Percentiles rank a stretch among this genome's conserved stretches.
phyloP scores from a whole-genome alignment of 768 basidiomycete species.

The Collybia nuda region DNA sequence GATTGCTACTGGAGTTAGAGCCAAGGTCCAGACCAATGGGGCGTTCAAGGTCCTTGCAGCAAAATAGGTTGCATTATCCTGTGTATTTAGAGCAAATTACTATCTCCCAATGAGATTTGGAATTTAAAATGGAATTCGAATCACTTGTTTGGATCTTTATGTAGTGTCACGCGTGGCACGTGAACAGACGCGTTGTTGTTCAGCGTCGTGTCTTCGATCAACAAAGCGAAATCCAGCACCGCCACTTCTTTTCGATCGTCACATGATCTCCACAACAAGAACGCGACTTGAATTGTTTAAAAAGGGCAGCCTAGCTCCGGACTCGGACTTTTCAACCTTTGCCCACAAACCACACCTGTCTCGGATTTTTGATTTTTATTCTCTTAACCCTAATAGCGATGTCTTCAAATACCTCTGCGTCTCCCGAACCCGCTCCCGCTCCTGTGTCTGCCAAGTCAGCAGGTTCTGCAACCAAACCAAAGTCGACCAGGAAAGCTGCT shows the following conservation, averaged over 20 bases:
- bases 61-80: constrained; percentile 1
- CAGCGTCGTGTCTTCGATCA: constrained; percentile 26
- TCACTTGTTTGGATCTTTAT: background rate
- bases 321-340: constrained; percentile 20
- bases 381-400: constrained; percentile 14
- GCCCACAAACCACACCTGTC: constrained; percentile 7
- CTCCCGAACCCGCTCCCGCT: constrained; percentile 18
- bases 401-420: constrained; percentile 24
- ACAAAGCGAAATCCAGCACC: constrained; percentile 39
- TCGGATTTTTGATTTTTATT: background rate
- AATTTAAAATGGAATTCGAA: background rate
- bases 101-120: background rate
- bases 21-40: constrained; percentile 63
- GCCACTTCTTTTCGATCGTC: constrained; percentile 28
- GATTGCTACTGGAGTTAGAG: constrained; percentile 42
- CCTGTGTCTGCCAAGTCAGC: constrained; percentile 15
- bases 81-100: background rate
- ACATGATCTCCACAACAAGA: constrained; percentile 19
- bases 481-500: constrained; percentile 17
- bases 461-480: constrained; percentile 13
- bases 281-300: constrained; percentile 26
- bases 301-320: constrained; percentile 18
- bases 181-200: constrained; percentile 17
- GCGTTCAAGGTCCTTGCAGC: constrained; percentile 46
- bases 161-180: constrained; percentile 13